Percentiles rank a stretch among this genome's conserved stretches.
These are phyloP conservation scores for Mortierella sp. DNA, from an alignment of 371 early-diverging fungal species.

Conservation along the genomic window DNA sequence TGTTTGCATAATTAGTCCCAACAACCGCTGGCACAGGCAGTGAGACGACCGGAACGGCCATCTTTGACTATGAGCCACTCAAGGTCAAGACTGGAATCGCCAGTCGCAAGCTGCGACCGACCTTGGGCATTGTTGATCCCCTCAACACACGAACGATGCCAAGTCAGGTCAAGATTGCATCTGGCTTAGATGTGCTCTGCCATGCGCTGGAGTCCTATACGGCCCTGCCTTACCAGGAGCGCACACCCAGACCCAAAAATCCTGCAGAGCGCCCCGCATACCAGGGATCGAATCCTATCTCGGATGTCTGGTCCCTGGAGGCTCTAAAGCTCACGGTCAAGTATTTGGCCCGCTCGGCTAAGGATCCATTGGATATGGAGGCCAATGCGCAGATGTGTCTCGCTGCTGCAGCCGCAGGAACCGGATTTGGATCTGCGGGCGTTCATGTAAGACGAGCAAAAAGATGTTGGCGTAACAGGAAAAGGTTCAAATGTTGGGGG, in stretches of 20 bases:
- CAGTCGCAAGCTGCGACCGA: conserved; percentile 86
- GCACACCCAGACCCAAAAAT: conserved; percentile 84
- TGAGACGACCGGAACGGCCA: conserved; percentile 92
- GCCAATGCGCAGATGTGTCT: conserved; percentile 91
- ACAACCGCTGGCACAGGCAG: conserved; percentile 92
- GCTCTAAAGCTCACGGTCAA: conserved; percentile 87
- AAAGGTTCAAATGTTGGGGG: too few relatives aligned
- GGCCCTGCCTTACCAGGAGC: conserved; percentile 86
- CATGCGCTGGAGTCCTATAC: conserved; percentile 94
- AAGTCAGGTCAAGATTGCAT: conserved; percentile 83
- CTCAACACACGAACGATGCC: conserved; percentile 90
- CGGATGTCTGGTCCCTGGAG: conserved; percentile 89
- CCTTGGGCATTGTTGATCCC: conserved; percentile 91
- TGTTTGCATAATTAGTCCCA: conserved; percentile 62
- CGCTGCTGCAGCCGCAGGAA: conserved; percentile 93
- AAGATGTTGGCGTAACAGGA: too few relatives aligned
- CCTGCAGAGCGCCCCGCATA: conserved; percentile 91
- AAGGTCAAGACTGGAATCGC: conserved; percentile 94
- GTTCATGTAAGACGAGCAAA: conserved; percentile 80
- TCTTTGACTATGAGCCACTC: conserved; percentile 89
- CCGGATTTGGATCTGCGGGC: conserved; percentile 95
- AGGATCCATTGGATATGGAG: conserved; percentile 75
- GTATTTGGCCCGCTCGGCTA: conserved; percentile 80
- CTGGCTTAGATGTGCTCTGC: conserved; percentile 92
- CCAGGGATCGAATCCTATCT: conserved; percentile 93